Evolutionary conservation across 345 rosid genomes (phyloP).

Genomic region (Populus pruinosa): DNA sequence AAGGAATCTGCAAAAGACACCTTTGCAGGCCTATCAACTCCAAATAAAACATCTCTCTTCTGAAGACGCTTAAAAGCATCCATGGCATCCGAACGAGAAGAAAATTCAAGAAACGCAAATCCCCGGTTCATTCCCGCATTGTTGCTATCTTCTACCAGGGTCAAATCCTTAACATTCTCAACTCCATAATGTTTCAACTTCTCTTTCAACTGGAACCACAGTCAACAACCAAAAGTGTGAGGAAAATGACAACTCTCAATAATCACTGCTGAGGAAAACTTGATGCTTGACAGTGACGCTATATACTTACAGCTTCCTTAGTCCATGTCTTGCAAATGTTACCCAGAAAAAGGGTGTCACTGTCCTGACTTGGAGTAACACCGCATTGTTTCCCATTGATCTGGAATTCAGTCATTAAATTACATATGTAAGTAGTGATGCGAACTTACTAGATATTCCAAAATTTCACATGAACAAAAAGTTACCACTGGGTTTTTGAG

Average conservation of each 20-base stretch:
- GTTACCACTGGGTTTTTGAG: conserved; percentile 87
- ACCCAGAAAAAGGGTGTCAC: conserved; percentile 91
- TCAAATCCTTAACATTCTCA: conserved; percentile 77
- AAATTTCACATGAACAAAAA: conserved; percentile 31
- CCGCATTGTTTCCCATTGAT: conserved; percentile 96
- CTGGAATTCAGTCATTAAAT: conserved; percentile 57
- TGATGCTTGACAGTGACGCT: conserved; percentile 14
- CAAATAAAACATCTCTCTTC: conserved; percentile 84
- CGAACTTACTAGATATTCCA: conserved; percentile 29
- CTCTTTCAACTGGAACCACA: conserved; percentile 75
- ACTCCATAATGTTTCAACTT: conserved; percentile 95
- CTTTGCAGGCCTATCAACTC: conserved; percentile 96
- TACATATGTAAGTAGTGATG: conserved; percentile 27
- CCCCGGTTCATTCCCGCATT: conserved; percentile 87
- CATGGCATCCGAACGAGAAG: conserved; percentile 91
- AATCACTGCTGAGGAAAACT: conserved; percentile 12
- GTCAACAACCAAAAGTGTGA: conserved; percentile 29
- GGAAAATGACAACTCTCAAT: conserved; percentile 7
- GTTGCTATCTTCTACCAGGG: conserved; percentile 91
- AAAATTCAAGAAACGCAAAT: conserved; percentile 94
- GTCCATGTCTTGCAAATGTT: conserved; percentile 97
- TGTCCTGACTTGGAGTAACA: conserved; percentile 93
- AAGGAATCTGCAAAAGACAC: conserved; percentile 96
- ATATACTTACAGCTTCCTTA: conserved; percentile 83
- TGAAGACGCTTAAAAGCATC: conserved; percentile 91